Evolutionary conservation across 2,329 filamentous ascomycete genomes (phyloP).

Genomic region (Fusarium haematococcum): DNA sequence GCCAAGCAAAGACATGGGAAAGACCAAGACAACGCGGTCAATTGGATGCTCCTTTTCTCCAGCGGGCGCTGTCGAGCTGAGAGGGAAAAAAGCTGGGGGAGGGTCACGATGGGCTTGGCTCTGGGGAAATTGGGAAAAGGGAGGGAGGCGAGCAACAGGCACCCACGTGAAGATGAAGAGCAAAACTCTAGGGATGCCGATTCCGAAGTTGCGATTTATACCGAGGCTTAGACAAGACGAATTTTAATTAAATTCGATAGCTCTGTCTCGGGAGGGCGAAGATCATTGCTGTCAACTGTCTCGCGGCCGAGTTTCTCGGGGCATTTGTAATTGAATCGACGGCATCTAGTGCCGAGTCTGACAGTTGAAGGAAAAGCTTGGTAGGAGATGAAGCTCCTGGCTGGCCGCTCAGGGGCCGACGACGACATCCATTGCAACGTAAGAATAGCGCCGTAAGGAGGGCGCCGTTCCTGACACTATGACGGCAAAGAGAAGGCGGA

Average conservation of each 20-base stretch:
- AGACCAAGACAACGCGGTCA: neutral
- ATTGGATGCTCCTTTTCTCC: neutral
- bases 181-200: neutral
- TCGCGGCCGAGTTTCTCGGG: slow-evolving; percentile 7
- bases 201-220: neutral
- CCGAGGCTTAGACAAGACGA: neutral
- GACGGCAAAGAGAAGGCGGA: slow-evolving; percentile 4
- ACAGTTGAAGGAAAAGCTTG: neutral
- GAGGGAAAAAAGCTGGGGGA: slow-evolving; percentile 19
- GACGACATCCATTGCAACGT: neutral
- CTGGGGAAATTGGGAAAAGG: slow-evolving; percentile 5
- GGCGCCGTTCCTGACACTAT: slow-evolving; percentile 26
- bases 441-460: slow-evolving; percentile 12
- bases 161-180: neutral
- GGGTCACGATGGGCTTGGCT: slow-evolving; percentile 14
- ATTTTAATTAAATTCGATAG: slow-evolving; percentile 9
- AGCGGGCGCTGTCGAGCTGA: neutral
- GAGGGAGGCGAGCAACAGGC: neutral
- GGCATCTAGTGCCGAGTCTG: neutral
- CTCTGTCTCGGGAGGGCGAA: slow-evolving; percentile 12
- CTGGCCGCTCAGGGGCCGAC: neutral
- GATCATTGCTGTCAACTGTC: slow-evolving; percentile 20
- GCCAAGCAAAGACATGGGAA: slow-evolving; percentile 22
- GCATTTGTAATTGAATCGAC: slow-evolving; percentile 14
- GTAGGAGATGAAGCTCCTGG: slow-evolving; percentile 1